phyloP scores from a whole-genome alignment of 768 basidiomycete species.

The Serendipita indica region DNA sequence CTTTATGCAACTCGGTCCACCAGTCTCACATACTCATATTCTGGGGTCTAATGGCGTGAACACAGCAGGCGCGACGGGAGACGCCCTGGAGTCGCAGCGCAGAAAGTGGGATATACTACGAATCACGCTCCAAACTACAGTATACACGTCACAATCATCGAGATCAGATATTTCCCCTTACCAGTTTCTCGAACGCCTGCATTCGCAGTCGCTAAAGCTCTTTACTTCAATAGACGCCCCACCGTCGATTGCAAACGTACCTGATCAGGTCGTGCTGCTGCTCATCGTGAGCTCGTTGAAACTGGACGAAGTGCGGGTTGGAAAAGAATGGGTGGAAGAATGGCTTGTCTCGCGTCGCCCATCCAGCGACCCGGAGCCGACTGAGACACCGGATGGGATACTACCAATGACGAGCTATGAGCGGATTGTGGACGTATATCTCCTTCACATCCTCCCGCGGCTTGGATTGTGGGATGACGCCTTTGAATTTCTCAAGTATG shows the following conservation, averaged over 20 bases:
- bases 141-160: constrained; percentile 41
- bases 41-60: too few species aligned
- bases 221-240: constrained; percentile 40
- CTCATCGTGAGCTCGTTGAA: constrained; percentile 58
- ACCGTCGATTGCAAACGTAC: constrained; percentile 40
- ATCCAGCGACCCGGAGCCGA: constrained; percentile 20
- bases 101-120: constrained; percentile 81
- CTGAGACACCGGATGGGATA: constrained; percentile 9
- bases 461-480: constrained; percentile 71
- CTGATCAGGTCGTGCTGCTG: constrained; percentile 53
- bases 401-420: constrained; percentile 42
- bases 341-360: constrained; percentile 51
- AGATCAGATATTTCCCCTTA: constrained; percentile 32
- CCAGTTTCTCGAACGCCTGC: constrained; percentile 36
- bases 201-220: constrained; percentile 48
- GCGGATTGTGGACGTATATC: constrained; percentile 64
- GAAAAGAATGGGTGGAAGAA: constrained; percentile 54
- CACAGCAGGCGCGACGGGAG: constrained; percentile 27
- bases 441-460: constrained; percentile 53
- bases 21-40: constrained; percentile 16
- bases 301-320: constrained; percentile 43
- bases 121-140: constrained; percentile 64
- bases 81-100: constrained; percentile 32
- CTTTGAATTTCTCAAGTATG: constrained; percentile 57
- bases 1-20: constrained; percentile 37